Conservation (phyloP, 768 basidiomycete species). For the Boletus vermiculosoides region DNA sequence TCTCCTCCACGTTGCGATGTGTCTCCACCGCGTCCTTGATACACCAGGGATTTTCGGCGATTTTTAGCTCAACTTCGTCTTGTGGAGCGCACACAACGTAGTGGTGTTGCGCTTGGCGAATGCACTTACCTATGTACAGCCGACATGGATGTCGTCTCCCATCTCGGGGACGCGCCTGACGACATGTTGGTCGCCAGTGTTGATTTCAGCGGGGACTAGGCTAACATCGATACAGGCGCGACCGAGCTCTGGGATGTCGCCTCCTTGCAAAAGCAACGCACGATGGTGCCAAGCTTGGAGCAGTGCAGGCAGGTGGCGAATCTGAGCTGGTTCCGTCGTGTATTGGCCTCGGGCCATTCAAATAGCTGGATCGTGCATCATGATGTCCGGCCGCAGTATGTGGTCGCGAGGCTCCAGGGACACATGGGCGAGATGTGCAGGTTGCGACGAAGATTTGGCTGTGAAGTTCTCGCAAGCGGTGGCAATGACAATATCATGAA, state of each 20-base stretch:
- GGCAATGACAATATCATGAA: no score
- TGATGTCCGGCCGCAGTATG: no score
- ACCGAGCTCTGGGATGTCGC: constrained; percentile 94
- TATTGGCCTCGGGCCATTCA: no score
- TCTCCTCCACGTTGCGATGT: constrained; percentile 71
- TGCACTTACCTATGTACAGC: constrained; percentile 93
- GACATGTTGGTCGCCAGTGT: constrained; percentile 74
- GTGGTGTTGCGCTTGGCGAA: constrained; percentile 89
- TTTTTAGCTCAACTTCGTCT: constrained; percentile 92
- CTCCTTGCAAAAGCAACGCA: constrained; percentile 71
- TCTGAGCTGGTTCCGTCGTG: no score
- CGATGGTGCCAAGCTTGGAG: constrained; percentile 57
- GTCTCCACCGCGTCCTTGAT: constrained; percentile 91
- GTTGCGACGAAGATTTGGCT: no score
- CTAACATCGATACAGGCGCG: constrained; percentile 78
- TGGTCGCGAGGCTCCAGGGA: no score
- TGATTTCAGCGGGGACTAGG: constrained; percentile 76
- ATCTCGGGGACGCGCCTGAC: constrained; percentile 71
- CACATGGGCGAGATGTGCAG: no score
- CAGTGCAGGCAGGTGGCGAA: no score
- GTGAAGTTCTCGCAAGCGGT: no score
- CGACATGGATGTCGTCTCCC: constrained; percentile 66
- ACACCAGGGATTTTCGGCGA: constrained; percentile 93
- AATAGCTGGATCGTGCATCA: no score
- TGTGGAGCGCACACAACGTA: constrained; percentile 86